Evolutionary conservation across 495 filamentous ascomycete species (phyloP).

Genomic region (Xylaria bambusicola): DNA sequence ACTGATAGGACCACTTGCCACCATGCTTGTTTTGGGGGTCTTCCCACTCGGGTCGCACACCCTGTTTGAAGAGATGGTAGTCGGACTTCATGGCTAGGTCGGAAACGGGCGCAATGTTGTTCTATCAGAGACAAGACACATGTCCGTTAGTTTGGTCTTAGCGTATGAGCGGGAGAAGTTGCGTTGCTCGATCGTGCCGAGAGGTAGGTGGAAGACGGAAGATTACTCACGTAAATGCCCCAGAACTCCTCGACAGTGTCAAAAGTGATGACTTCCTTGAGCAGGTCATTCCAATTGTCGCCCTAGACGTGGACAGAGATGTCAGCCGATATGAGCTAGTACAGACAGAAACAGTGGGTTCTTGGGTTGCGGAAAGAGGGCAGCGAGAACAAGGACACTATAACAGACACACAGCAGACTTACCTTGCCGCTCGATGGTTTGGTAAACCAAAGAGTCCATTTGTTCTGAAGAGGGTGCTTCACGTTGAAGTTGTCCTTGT

Average conservation of each 20-base stretch:
- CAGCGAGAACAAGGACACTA: background rate
- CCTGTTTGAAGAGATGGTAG: conserved; percentile 99
- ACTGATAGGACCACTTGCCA: conserved; percentile 96
- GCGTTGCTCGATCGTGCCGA: background rate
- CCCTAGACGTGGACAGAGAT: conserved; percentile 55
- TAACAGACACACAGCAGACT: too few species aligned
- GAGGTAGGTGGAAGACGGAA: background rate
- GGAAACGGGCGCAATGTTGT: conserved; percentile 96
- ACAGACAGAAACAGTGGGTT: too few species aligned
- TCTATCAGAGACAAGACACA: conserved; percentile 56
- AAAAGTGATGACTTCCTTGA: conserved; percentile 98
- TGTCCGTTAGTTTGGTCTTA: background rate
- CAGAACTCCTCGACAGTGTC: conserved; percentile 99
- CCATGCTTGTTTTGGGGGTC: conserved; percentile 97
- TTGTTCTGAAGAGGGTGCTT: conserved; percentile 95
- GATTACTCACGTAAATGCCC: conserved; percentile 87
- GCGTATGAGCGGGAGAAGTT: too few species aligned
- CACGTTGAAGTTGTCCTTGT: conserved; percentile 97
- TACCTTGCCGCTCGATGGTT: conserved; percentile 96
- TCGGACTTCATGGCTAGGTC: conserved; percentile 96
- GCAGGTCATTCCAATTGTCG: conserved; percentile 96
- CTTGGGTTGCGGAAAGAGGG: too few species aligned
- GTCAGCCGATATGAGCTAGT: background rate
- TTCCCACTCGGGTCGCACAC: conserved; percentile 97
- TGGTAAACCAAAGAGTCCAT: conserved; percentile 99